Conservation (phyloP, 1,139 yeast genomes). For the Candida neerlandica region DNA sequence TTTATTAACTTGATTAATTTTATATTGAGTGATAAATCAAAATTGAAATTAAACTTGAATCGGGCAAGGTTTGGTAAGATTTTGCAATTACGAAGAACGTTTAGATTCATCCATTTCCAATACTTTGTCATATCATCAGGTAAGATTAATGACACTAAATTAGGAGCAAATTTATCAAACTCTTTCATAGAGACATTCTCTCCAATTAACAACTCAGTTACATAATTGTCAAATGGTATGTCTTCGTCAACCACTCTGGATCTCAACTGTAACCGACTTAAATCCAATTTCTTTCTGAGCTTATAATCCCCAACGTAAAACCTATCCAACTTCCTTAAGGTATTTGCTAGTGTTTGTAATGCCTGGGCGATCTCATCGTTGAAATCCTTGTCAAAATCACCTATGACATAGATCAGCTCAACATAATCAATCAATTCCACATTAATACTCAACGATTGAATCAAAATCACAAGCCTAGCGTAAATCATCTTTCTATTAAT, state of each 20-base stretch:
- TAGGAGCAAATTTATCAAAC: conserved; percentile 4
- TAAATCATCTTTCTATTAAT: conserved; percentile 27
- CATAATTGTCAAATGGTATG: conserved; percentile 1
- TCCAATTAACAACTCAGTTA: conserved; percentile 17
- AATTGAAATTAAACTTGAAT: conserved; percentile 22
- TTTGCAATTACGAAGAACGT: conserved; percentile 10
- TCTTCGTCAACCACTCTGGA: conserved; percentile 17
- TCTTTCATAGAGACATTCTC: conserved; percentile 4
- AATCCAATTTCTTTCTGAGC: conserved; percentile 16
- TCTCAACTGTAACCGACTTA: conserved; percentile 12
- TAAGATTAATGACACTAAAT: conserved; percentile 19
- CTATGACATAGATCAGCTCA: conserved; percentile 26
- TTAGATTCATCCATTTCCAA: conserved; percentile 20
- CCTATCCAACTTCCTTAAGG: conserved; percentile 13
- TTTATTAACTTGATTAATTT: conserved; percentile 15
- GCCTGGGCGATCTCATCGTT: conserved; percentile 11
- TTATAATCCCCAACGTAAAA: conserved; percentile 20
- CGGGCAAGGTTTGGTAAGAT: conserved; percentile 16
- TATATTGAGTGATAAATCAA: conserved; percentile 10
- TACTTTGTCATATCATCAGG: conserved; percentile 17
- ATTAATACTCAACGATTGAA: conserved; percentile 31
- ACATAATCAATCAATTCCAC: conserved; percentile 26
- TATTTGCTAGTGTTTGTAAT: conserved; percentile 15
- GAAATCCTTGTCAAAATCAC: conserved; percentile 8
- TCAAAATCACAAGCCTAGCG: conserved; percentile 32